Base-by-base conservation (phyloP, 2,329 filamentous ascomycete species). In the Ramularia collo-cygni region DNA sequence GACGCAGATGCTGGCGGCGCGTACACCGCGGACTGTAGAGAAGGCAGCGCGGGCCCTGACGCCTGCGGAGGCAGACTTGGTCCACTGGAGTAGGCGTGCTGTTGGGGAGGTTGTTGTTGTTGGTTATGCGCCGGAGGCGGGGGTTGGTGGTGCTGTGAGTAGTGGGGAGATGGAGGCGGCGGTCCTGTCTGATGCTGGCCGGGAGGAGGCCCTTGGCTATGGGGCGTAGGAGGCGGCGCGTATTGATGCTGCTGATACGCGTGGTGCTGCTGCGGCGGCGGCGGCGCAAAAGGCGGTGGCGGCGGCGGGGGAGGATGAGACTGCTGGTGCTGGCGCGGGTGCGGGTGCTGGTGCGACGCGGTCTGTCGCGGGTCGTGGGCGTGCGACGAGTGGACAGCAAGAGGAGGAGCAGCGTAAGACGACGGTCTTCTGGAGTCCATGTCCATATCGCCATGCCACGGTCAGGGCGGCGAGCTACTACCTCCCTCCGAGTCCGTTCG, bases 1-100 rank as follows among this genome's bases (percentile, higher is more conserved):
- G 47, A 43, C 28, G 49, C 46, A 9, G 53, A 35, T 38, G 47
- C 44, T 27, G 54, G 43, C 14, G 49, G 49, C 34, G 47, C 47
- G 46, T 53, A 52, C 19, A 45, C 26, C 17, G 52, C 30, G 26
- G 47, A 43, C 24, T 58, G 49, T 34, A 57, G 54, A 27, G 56
- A 53, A 26, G 52, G 52, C 30, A 58, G 49, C 29, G 51, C 36
- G 27, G 46, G 42, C 10, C 47, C 43, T n/a, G n/a, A n/a, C n/a
- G n/a, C n/a, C 40, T 47, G 33, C 29, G 42, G 30, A 8, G 44
- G 36, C 21, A 44, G 42, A 17, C 41, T 32, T 12, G 39, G 17
- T 18, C 19, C n/a, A 39, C 42, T 28, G 43, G 44, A 24, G 21
- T 24, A 24, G 21, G 38, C 34, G 10, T 29, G 42, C 37, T 28